A percentile compares a stretch with the other conserved stretches of the same genome.
These are phyloP conservation scores for Phytophthora colocasiae DNA, from an alignment of 352 stramenopile genomes.

Conservation along the genomic window DNA sequence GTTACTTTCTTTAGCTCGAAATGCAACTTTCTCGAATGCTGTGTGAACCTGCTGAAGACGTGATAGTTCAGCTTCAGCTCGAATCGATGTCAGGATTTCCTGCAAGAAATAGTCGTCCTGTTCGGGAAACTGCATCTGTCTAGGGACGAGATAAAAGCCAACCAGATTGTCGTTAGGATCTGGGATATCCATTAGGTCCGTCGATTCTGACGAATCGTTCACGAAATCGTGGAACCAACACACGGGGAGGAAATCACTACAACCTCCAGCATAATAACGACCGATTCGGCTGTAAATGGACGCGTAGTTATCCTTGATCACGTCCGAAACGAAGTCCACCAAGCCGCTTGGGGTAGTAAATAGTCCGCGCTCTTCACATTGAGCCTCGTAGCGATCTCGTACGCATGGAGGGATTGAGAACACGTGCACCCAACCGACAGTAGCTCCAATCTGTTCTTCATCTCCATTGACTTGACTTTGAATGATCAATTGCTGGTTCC, in stretches of 20 bases:
- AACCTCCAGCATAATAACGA: slow-evolving; percentile 57
- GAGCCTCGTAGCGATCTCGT: slow-evolving; percentile 30
- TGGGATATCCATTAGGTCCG: slow-evolving; percentile 29
- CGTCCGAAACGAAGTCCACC: slow-evolving; percentile 34
- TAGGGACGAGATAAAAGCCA: slow-evolving; percentile 65
- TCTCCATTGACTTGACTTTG: slow-evolving; percentile 9
- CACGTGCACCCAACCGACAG: slow-evolving; percentile 62
- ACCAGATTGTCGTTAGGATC: slow-evolving; percentile 59
- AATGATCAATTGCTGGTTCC: slow-evolving; percentile 36
- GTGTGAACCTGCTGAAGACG: slow-evolving; percentile 36
- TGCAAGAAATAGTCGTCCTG: slow-evolving; percentile 54
- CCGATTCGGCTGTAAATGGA: slow-evolving; percentile 50
- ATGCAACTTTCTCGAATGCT: slow-evolving; percentile 40
- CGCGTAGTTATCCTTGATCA: slow-evolving; percentile 49
- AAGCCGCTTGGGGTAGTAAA: slow-evolving; percentile 18
- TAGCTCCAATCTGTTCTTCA: slow-evolving; percentile 39
- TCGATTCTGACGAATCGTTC: slow-evolving; percentile 11
- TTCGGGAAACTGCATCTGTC: slow-evolving; percentile 69
- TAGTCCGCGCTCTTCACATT: slow-evolving; percentile 15
- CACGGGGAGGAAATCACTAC: slow-evolving; percentile 52
- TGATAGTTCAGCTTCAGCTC: slow-evolving; percentile 27
- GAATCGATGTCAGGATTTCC: slow-evolving; percentile 53
- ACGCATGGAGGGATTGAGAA: slow-evolving; percentile 53
- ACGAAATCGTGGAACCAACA: slow-evolving; percentile 45
- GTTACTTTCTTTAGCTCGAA: slow-evolving; percentile 21